These are phyloP conservation scores for Lophiostoma macrostomum DNA, from an alignment of 495 filamentous ascomycete species.

Conservation along the genomic window DNA sequence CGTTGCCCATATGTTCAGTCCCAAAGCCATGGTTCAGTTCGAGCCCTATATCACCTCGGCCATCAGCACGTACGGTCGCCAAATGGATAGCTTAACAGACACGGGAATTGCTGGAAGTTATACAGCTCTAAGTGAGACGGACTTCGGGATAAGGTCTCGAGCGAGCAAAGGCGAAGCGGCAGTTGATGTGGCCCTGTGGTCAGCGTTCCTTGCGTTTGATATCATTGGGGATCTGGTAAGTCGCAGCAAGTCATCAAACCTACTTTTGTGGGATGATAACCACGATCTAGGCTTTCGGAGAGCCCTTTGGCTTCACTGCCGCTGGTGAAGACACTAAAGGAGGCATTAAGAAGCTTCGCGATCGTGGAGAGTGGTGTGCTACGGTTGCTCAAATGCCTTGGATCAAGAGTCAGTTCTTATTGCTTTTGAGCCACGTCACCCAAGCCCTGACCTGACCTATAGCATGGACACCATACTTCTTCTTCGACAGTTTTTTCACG, in stretches of 20 bases:
- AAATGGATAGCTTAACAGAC: too few species aligned
- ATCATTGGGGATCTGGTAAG: constrained; percentile 1
- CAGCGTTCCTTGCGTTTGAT: not conserved
- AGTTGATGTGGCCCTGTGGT: not conserved
- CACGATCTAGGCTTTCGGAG: not conserved
- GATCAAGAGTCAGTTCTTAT: too few species aligned
- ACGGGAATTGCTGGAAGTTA: too few species aligned
- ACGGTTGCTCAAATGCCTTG: constrained; percentile 14
- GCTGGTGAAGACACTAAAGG: not conserved
- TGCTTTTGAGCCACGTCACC: too few species aligned
- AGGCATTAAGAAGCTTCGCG: constrained; percentile 13
- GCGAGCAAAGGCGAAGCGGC: too few species aligned
- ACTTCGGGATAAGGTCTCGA: too few species aligned
- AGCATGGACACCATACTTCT: constrained; percentile 20
- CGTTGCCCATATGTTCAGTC: not conserved
- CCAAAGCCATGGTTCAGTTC: not conserved
- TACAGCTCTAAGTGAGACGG: too few species aligned
- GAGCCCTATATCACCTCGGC: too few species aligned
- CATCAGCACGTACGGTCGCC: too few species aligned
- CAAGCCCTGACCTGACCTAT: too few species aligned
- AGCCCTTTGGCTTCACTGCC: not conserved
- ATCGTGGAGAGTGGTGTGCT: constrained; percentile 13
- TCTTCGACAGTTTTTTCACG: constrained; percentile 14
- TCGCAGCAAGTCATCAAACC: not conserved
- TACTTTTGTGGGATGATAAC: too few species aligned